Base-by-base conservation (phyloP, 441 rosid species). In the Erodium chrysanthum region DNA sequence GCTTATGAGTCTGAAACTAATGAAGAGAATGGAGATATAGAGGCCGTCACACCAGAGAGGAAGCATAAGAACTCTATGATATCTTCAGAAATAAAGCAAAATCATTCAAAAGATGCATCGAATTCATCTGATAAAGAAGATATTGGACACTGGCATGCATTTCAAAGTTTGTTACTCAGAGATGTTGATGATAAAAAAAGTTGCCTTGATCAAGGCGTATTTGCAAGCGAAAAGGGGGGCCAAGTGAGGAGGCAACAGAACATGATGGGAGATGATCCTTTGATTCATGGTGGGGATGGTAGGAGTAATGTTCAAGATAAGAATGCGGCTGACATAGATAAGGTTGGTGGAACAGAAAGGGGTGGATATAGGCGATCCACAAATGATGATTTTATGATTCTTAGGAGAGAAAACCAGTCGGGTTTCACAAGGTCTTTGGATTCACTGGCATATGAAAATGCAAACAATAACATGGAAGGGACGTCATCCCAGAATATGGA, bases 91-190 rank as follows among this genome's bases (percentile, higher is more conserved):
- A 63, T 69, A 68, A 84, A 73, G 64, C 82, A 72, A 61, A 69
- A 60, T 33, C 71, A 48, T 67, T 20, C 50, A 5, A 73, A 70
- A 68, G 76, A 75, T 74, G 59, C 68, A 56, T 66, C 65, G 54
- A 72, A 74, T 68, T 70, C 72, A 42, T 74, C 67, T 56, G 80
- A 75, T 66, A 79, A 63, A 77, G 84, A 76, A 54, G 87, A 78
- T 76, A 73, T 69, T 68, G 94, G 80, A 42, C 80, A 91, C 33
- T 94, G 99, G 99, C 86, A 86, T 68, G 97, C 96, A 42, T 94
- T 94, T 85, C 97, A 94, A 82, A 86, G 70, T 68, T 82, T 58
- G 69, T 75, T 94, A 66, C 85, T 94, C 35, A 89, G 80, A 80
- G 96, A 84, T 75, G 85, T 85, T 14, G 89, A 90, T 72, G 90